These are phyloP conservation scores for Pestalotiopsis sp. DNA, from an alignment of 2,329 filamentous ascomycete species.

Conservation along the genomic window DNA sequence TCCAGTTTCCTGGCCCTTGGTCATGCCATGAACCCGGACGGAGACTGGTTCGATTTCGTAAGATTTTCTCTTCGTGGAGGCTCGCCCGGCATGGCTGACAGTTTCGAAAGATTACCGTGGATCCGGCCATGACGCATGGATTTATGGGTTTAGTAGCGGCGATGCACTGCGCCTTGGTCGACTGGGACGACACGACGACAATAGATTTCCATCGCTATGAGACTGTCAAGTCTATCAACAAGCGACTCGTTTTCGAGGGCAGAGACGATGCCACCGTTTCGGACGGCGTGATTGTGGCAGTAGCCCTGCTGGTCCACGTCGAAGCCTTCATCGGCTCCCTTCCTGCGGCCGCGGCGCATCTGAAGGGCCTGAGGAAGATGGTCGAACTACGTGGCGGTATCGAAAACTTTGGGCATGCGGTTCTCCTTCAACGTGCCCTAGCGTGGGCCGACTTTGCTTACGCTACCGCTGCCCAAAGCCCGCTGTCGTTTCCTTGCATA, in stretches of 20 bases:
- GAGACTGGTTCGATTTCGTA: conserved; percentile 33
- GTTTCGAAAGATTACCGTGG: conserved; percentile 30
- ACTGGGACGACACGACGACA: conserved; percentile 34
- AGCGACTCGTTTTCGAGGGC: conserved; percentile 33
- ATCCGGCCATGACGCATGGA: conserved; percentile 33
- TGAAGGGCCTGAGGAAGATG: conserved; percentile 34
- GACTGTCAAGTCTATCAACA: conserved; percentile 34
- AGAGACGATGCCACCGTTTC: conserved; percentile 30
- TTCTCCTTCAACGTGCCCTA: conserved; percentile 33
- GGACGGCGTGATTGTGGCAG: conserved; percentile 33
- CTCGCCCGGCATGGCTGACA: not conserved
- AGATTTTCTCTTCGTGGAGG: conserved; percentile 9
- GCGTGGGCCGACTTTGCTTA: conserved; percentile 37
- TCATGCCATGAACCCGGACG: conserved; percentile 35
- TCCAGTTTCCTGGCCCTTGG: conserved; percentile 34
- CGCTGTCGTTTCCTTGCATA: conserved; percentile 33
- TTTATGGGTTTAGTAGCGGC: conserved; percentile 35
- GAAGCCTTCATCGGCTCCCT: conserved; percentile 35
- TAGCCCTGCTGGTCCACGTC: conserved; percentile 35
- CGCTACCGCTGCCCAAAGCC: conserved; percentile 29
- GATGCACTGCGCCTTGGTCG: conserved; percentile 36
- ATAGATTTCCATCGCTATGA: conserved; percentile 37
- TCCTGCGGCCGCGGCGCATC: conserved; percentile 31
- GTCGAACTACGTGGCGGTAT: conserved; percentile 33
- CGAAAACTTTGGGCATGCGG: conserved; percentile 31